Base-by-base conservation (phyloP, 2,329 filamentous ascomycete species). In the Hypomyces perniciosus region DNA sequence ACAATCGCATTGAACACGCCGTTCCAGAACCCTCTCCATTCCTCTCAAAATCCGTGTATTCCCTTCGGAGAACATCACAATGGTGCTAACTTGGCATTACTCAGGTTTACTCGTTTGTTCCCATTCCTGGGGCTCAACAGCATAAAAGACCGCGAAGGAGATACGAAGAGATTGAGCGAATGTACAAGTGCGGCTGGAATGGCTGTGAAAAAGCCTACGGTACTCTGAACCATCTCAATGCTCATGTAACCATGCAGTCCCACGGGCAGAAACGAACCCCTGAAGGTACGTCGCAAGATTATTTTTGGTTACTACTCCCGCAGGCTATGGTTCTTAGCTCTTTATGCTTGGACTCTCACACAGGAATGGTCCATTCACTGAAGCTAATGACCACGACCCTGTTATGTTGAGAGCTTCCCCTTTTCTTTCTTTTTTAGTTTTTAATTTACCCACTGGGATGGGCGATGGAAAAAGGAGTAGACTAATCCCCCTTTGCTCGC, bases 181-280 rank as follows among this genome's bases (percentile, higher is more conserved):
- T 99, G 93, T 97, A 99, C 77, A 97, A 97, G 72, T 99, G 93
- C 65, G 93, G 92, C 28, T 97, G 90, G 89, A 92, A 96, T 58
- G 91, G 91, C 7, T 99, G 93, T 65, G 93, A 99, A 71, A 99
- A 99, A 73, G 93, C 93, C 3, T 99, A 99, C 61, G 93, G 93
- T 54, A 99, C 93, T 44, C 73, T 99, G 55, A 99, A 99, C 69
- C 93, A 99, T 68, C 70, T 99, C 60, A 99, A 99, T 65, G 93
- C 93, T 37, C 93, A 99, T 65, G 93, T 99, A 44, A 97, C 93
- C 10, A 97, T 97, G 93, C 93, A 99, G 69, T 93, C 89, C 54
- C 93, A 99, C 62, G 93, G 93, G 8, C 78, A 83, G 59, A 99
- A 99, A 74, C 83, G 93, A 58, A 96, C 92, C 53, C 93, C 93